phyloP scores from a whole-genome alignment of 148 eudicot genomes.

The Rhododendron ferrugineum region DNA sequence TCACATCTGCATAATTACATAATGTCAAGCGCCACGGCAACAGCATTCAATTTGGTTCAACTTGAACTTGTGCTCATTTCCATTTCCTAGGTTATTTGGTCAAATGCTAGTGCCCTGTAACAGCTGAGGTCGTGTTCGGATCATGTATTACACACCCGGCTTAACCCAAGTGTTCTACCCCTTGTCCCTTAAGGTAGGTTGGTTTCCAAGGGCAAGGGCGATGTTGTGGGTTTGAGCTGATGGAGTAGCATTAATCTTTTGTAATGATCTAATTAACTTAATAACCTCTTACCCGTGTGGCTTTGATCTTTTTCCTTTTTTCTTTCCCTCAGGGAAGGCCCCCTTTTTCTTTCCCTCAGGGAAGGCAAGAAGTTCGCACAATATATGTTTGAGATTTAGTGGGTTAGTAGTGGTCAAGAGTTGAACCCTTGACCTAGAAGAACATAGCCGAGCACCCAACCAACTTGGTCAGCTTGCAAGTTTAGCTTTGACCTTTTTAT shows the following conservation, averaged over 20 bases:
- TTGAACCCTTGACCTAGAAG: not conserved
- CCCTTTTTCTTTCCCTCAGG: not conserved
- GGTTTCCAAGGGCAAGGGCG: not conserved
- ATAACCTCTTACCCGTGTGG: not conserved
- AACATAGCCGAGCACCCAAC: not conserved
- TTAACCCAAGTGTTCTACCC: not conserved
- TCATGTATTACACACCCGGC: not conserved
- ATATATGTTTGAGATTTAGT: not conserved
- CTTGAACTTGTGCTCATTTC: not conserved
- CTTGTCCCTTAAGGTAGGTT: not conserved
- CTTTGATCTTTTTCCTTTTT: not conserved
- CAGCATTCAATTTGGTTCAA: not conserved
- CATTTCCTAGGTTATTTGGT: not conserved
- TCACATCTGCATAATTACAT: constrained; percentile 49
- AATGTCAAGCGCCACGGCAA: not conserved
- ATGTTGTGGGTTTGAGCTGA: not conserved
- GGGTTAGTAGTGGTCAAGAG: not conserved
- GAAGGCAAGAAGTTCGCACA: not conserved
- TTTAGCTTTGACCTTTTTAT: not conserved
- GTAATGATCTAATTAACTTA: not conserved
- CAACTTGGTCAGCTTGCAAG: not conserved
- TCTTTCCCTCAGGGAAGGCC: not conserved
- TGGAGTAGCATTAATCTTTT: not conserved
- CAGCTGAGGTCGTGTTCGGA: not conserved
- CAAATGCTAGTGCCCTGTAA: not conserved